Percentiles rank a stretch among this genome's conserved stretches.
Evolutionary conservation across 73 alveolate species (phyloP).

Genomic region (Paramecium sonneborni): DNA sequence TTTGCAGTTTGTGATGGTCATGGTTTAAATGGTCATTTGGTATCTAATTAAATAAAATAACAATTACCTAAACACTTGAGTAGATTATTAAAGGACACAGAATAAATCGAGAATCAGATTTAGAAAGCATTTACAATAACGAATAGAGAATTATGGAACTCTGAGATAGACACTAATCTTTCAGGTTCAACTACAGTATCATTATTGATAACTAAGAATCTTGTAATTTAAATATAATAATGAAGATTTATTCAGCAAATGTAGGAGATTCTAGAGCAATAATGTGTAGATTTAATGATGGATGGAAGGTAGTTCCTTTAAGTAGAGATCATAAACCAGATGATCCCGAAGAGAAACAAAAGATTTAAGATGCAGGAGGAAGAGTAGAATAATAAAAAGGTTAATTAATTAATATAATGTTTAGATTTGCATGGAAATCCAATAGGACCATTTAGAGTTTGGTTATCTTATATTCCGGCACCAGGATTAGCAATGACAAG

Average conservation of each 20-base stretch:
- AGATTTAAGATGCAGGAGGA: conserved; percentile 82
- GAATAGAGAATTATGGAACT: conserved; percentile 65
- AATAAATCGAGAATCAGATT: neutral
- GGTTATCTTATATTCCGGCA: conserved; percentile 88
- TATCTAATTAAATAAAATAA: conserved; percentile 83
- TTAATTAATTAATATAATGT: neutral
- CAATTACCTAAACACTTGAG: conserved; percentile 71
- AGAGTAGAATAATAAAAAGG: conserved; percentile 74
- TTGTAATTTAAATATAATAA: conserved; percentile 42
- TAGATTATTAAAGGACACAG: conserved; percentile 44
- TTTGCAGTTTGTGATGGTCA: conserved; percentile 98
- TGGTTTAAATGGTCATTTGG: conserved; percentile 94
- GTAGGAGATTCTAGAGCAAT: conserved; percentile 78
- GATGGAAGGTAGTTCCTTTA: conserved; percentile 77
- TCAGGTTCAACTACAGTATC: conserved; percentile 76
- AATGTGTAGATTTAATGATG: conserved; percentile 81
- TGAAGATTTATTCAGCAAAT: conserved; percentile 67
- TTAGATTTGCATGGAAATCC: conserved; percentile 75
- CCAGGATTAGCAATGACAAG: conserved; percentile 99
- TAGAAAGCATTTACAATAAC: conserved; percentile 51
- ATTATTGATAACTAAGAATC: conserved; percentile 74
- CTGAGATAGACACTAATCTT: conserved; percentile 72
- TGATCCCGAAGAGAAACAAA: conserved; percentile 77
- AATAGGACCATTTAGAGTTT: conserved; percentile 95
- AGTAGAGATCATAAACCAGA: conserved; percentile 93